phyloP scores from a whole-genome alignment of 257 asterid genomes.

The Penstemon barbatus region DNA sequence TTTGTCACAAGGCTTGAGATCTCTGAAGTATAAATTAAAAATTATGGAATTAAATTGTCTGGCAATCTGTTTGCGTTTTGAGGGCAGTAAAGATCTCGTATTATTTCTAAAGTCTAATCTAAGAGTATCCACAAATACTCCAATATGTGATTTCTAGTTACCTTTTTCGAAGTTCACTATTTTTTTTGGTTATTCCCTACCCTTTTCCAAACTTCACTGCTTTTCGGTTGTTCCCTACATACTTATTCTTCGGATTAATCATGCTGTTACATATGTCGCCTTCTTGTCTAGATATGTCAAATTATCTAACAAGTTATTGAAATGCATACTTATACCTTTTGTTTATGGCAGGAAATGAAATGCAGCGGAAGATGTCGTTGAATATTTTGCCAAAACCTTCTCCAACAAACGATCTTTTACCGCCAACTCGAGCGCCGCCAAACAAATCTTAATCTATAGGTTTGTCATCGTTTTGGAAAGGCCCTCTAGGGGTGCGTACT shows the following conservation, averaged over 20 bases:
- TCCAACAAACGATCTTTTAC: slow-evolving; percentile 30
- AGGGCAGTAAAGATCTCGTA: background rate
- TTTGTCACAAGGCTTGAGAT: background rate
- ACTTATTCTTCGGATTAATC: background rate
- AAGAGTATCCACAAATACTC: background rate
- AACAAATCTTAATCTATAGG: slow-evolving; percentile 38
- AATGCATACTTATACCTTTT: background rate
- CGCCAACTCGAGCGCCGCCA: slow-evolving; percentile 39
- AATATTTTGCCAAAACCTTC: slow-evolving; percentile 59
- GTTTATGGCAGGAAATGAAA: slow-evolving; percentile 66
- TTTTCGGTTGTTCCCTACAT: background rate
- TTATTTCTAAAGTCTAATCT: background rate
- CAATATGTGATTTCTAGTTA: slow-evolving; percentile 10
- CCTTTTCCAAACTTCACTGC: background rate
- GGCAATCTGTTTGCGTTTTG: background rate
- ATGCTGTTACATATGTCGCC: background rate
- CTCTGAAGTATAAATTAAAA: background rate
- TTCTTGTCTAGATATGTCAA: background rate
- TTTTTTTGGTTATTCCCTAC: background rate
- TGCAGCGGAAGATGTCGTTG: slow-evolving; percentile 62
- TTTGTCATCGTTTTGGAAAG: slow-evolving; percentile 2
- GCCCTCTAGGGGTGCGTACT: slow-evolving; percentile 17
- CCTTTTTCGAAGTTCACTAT: background rate
- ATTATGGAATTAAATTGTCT: no score
- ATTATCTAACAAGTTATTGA: background rate